Evolutionary conservation across 345 rosid species (phyloP).

Genomic region (Excoecaria agallocha): DNA sequence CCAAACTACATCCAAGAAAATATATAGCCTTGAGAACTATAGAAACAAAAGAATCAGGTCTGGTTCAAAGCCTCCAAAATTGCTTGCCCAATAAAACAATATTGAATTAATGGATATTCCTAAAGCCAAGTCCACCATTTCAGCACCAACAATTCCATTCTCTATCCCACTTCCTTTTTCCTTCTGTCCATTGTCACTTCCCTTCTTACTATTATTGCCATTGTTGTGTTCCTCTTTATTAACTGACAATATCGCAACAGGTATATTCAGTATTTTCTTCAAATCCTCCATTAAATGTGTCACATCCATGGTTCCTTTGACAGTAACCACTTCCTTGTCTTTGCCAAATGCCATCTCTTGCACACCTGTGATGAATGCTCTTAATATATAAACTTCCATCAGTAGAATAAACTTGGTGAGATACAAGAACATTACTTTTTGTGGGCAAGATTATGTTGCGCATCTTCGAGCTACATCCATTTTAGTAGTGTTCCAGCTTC

Average conservation of each 20-base stretch:
- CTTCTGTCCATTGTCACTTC: not conserved
- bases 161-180: constrained; percentile 22
- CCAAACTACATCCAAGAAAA: too few species aligned
- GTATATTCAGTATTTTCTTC: constrained; percentile 51
- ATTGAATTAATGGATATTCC: too few species aligned
- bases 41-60: too few species aligned
- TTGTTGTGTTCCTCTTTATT: constrained; percentile 49
- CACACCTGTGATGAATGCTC: constrained; percentile 45
- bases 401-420: not conserved
- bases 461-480: constrained; percentile 70
- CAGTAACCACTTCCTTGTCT: constrained; percentile 55
- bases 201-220: constrained; percentile 8
- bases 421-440: constrained; percentile 39
- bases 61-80: too few species aligned
- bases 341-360: constrained; percentile 36
- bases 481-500: constrained; percentile 58
- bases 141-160: constrained; percentile 4
- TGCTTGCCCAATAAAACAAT: too few species aligned
- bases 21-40: too few species aligned
- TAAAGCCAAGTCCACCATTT: too few species aligned
- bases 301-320: constrained; percentile 69
- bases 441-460: constrained; percentile 38
- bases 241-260: constrained; percentile 53
- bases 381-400: not conserved
- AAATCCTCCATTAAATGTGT: constrained; percentile 44